Percentiles rank a stretch among this genome's conserved stretches.
phyloP scores from a whole-genome alignment of 164 flowering plant genomes.

The Umbilicus rupestris region DNA sequence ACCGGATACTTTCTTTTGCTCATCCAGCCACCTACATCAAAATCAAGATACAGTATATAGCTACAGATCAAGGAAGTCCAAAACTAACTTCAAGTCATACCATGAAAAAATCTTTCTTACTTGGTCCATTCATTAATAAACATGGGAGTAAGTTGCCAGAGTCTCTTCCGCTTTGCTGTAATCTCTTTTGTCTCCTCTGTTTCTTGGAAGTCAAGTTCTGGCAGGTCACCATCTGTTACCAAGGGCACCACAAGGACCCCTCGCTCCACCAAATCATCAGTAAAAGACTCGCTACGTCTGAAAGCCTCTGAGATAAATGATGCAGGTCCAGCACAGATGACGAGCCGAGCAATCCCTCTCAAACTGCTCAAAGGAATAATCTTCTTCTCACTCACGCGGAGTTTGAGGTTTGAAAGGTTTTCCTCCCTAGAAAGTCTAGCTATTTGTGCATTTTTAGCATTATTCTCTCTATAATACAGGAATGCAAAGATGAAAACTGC shows the following conservation, averaged over 20 bases:
- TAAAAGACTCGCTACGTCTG: slow-evolving; percentile 46
- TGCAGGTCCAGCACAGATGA: slow-evolving; percentile 75
- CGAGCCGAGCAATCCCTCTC: slow-evolving; percentile 81
- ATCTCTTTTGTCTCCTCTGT: slow-evolving; percentile 38
- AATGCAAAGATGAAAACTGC: slow-evolving; percentile 72
- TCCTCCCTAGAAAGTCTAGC: slow-evolving; percentile 89
- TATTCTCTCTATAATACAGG: slow-evolving; percentile 61
- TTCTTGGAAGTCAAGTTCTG: slow-evolving; percentile 53
- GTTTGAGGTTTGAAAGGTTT: slow-evolving; percentile 69
- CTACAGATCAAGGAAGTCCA: not conserved
- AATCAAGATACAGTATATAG: not conserved
- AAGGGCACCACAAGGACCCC: slow-evolving; percentile 88
- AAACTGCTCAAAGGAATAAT: slow-evolving; percentile 46
- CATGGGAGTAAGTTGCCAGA: slow-evolving; percentile 82
- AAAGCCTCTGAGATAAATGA: slow-evolving; percentile 57
- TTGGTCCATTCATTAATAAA: slow-evolving; percentile 57
- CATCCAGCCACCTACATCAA: slow-evolving; percentile 72
- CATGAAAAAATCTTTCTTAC: slow-evolving; percentile 33
- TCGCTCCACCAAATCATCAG: slow-evolving; percentile 59
- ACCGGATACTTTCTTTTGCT: slow-evolving; percentile 79
- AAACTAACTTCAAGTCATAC: not conserved
- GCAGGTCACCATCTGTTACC: slow-evolving; percentile 54
- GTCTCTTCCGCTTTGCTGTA: slow-evolving; percentile 46
- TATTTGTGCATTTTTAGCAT: slow-evolving; percentile 62
- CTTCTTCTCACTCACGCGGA: slow-evolving; percentile 57